Evolutionary conservation across 352 stramenopile genomes (phyloP).

Genomic region (Pythium guiyangense): DNA sequence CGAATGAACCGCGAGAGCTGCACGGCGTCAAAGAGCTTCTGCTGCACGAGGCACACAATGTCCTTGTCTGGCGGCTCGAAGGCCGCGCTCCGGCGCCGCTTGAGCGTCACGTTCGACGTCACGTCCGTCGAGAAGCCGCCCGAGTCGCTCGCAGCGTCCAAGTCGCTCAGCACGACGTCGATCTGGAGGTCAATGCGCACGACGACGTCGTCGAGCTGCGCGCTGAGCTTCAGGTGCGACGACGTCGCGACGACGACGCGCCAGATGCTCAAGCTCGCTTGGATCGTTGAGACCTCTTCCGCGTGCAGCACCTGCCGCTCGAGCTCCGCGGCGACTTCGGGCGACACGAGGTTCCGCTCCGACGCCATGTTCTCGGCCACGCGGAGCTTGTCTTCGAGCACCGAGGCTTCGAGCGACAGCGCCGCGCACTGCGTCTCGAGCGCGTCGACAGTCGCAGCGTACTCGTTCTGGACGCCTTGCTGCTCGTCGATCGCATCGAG

Average conservation of each 20-base stretch:
- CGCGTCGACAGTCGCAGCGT: constrained; percentile 40
- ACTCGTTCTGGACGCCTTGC: constrained; percentile 58
- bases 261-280: constrained; percentile 48
- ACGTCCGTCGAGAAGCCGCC: constrained; percentile 20
- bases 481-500: constrained; percentile 81
- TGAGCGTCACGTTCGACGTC: constrained; percentile 18
- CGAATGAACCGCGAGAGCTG: constrained; percentile 22
- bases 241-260: constrained; percentile 41
- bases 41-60: constrained; percentile 41
- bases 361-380: constrained; percentile 42
- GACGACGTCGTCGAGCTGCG: constrained; percentile 45
- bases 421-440: constrained; percentile 58
- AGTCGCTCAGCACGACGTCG: constrained; percentile 22
- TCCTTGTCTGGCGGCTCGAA: constrained; percentile 30
- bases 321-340: constrained; percentile 25
- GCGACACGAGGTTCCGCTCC: constrained; percentile 9
- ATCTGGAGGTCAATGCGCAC: constrained; percentile 39
- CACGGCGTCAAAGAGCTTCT: constrained; percentile 40
- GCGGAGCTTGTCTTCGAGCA: constrained; percentile 55
- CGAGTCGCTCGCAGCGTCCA: not conserved
- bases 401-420: constrained; percentile 59
- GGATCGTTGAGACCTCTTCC: constrained; percentile 52
- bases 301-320: constrained; percentile 38
- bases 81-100: constrained; percentile 23
- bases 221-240: constrained; percentile 32